Evolutionary conservation across 306 rosid genomes (phyloP).

Genomic region (Pterocarpus macrocarpus): DNA sequence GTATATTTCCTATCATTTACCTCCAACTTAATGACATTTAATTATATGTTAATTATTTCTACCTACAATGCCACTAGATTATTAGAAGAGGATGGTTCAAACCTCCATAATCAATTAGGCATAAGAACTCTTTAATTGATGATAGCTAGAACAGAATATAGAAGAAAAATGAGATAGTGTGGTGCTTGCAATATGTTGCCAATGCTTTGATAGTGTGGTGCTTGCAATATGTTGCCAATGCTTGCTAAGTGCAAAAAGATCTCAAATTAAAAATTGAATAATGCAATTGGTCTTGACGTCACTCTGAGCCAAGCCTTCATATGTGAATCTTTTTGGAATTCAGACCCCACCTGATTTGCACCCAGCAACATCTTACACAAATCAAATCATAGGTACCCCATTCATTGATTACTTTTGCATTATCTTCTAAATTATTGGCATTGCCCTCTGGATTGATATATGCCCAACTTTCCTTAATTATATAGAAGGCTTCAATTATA

Average conservation of each 20-base stretch:
- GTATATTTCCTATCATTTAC: not conserved
- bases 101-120: not conserved
- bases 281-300: not conserved
- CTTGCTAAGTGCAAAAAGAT: not conserved
- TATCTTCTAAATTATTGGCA: constrained; percentile 30
- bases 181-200: too few relatives aligned
- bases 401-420: constrained; percentile 29
- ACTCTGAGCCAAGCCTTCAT: not conserved
- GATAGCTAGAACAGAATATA: too few relatives aligned
- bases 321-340: not conserved
- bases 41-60: not conserved
- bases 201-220: too few relatives aligned
- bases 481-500: not conserved
- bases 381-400: constrained; percentile 25
- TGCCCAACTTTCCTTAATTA: constrained; percentile 14
- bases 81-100: not conserved
- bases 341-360: constrained; percentile 38
- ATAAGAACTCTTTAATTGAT: too few relatives aligned
- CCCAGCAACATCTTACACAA: constrained; percentile 37
- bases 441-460: too few relatives aligned
- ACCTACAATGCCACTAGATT: not conserved
- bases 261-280: not conserved
- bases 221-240: too few relatives aligned
- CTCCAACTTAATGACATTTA: not conserved
- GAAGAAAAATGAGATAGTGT: too few relatives aligned